phyloP scores from a whole-genome alignment of 305 asterid genomes.

The Stenogyne calaminthoides region DNA sequence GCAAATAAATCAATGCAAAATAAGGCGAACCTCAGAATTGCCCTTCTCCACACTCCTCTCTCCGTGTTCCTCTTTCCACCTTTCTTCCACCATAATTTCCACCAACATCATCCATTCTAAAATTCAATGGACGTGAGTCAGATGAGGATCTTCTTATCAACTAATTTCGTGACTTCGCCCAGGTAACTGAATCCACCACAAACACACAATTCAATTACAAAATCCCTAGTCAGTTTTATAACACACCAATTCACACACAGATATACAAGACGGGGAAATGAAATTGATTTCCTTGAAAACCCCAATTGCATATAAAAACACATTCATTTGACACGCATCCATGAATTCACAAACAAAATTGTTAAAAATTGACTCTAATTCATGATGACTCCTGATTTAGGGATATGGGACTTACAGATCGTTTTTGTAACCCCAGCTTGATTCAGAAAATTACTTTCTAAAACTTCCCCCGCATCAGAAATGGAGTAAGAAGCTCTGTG shows the following conservation, averaged over 20 bases:
- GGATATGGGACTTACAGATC: slow-evolving; percentile 25
- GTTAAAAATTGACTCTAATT: slow-evolving; percentile 14
- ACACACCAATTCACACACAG: slow-evolving; percentile 12
- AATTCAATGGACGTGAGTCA: slow-evolving; percentile 29
- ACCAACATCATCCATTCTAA: slow-evolving; percentile 6
- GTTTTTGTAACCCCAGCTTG: slow-evolving; percentile 58
- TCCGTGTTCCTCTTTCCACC: slow-evolving; percentile 53
- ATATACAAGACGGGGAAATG: neutral
- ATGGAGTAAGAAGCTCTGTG: neutral
- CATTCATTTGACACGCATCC: slow-evolving; percentile 13
- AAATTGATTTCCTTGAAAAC: neutral
- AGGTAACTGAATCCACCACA: slow-evolving; percentile 42
- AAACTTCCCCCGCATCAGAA: neutral
- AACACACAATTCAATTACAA: slow-evolving; percentile 11
- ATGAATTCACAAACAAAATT: slow-evolving; percentile 12
- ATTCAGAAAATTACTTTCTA: neutral
- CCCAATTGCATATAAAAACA: neutral
- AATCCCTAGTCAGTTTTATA: slow-evolving; percentile 2
- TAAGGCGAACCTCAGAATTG: slow-evolving; percentile 67
- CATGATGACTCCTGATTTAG: neutral
- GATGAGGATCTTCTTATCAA: slow-evolving; percentile 54
- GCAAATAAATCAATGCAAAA: neutral
- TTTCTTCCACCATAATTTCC: too few relatives aligned
- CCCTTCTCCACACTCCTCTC: slow-evolving; percentile 69
- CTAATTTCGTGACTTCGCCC: neutral